Percentiles rank a stretch among this genome's conserved stretches.
phyloP scores from a whole-genome alignment of 2,329 filamentous ascomycete genomes.

The Aspergillus piperis region DNA sequence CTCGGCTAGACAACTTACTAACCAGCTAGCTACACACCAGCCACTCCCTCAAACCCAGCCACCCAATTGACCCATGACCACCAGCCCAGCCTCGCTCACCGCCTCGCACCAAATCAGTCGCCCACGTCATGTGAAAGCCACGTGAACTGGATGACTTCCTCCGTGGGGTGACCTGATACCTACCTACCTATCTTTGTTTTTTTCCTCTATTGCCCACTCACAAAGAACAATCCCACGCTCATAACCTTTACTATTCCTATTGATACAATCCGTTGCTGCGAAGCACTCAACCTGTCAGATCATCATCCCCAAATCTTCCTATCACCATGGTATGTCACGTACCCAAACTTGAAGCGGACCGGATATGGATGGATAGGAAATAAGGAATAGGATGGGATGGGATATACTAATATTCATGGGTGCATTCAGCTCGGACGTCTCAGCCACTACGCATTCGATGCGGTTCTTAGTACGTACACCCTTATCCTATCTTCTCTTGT shows the following conservation, averaged over 20 bases:
- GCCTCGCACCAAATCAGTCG: slow-evolving; percentile 10
- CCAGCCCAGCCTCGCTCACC: slow-evolving; percentile 12
- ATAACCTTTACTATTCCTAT: too few species aligned
- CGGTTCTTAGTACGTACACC: slow-evolving; percentile 73
- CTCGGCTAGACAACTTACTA: too few species aligned
- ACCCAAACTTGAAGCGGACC: too few species aligned
- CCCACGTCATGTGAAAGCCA: slow-evolving; percentile 19
- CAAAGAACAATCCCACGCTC: not conserved
- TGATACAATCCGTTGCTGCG: too few species aligned
- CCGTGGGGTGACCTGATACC: not conserved
- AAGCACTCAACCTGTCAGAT: too few species aligned
- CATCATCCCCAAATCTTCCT: too few species aligned
- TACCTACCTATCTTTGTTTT: too few species aligned
- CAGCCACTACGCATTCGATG: slow-evolving; percentile 94
- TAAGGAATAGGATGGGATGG: too few species aligned
- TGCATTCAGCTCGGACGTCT: slow-evolving; percentile 77
- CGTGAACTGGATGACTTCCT: slow-evolving; percentile 9
- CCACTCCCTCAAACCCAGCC: slow-evolving; percentile 4
- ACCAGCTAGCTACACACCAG: not conserved
- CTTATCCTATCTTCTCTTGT: not conserved
- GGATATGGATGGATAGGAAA: too few species aligned
- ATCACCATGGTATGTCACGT: slow-evolving; percentile 11
- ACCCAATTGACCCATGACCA: not conserved
- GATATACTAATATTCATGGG: slow-evolving; percentile 2
- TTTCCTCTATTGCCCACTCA: not conserved